These are phyloP conservation scores for Blastocrithidia nonstop DNA, from an alignment of 208 protist genomes.

Conservation along the genomic window DNA sequence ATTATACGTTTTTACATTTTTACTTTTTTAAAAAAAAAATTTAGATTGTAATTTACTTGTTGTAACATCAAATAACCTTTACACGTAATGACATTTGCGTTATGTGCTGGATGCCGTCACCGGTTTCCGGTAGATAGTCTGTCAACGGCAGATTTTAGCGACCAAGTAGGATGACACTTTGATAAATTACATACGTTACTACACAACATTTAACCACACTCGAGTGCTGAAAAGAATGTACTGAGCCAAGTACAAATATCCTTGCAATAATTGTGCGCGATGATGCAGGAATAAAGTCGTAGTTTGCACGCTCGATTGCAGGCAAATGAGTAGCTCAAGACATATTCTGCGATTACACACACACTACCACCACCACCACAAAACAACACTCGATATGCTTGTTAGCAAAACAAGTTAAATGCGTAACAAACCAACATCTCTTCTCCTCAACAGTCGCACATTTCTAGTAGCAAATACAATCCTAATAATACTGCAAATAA, in stretches of 20 bases:
- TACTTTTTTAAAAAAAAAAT: constrained; percentile 6
- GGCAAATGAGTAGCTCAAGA: too few species aligned
- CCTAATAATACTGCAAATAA: too few species aligned
- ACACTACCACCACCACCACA: too few species aligned
- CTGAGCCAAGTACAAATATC: constrained; percentile 18
- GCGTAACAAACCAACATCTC: too few species aligned
- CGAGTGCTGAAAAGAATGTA: constrained; percentile 24
- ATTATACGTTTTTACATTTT: neutral
- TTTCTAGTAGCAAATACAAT: too few species aligned
- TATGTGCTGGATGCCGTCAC: constrained; percentile 70
- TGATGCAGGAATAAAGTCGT: constrained; percentile 69
- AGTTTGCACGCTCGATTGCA: too few species aligned
- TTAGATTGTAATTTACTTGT: neutral
- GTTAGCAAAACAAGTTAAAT: too few species aligned
- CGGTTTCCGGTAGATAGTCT: constrained; percentile 41
- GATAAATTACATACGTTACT: constrained; percentile 23
- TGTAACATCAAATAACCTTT: neutral
- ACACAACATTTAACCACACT: constrained; percentile 15
- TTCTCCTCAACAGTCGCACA: too few species aligned
- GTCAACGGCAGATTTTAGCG: constrained; percentile 40
- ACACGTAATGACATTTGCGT: constrained; percentile 21
- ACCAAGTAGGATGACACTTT: constrained; percentile 40
- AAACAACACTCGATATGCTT: too few species aligned
- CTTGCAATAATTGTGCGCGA: constrained; percentile 47
- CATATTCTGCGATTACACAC: too few species aligned